Evolutionary conservation across 768 basidiomycete genomes (phyloP).

Genomic region (Tulasnella calospora): DNA sequence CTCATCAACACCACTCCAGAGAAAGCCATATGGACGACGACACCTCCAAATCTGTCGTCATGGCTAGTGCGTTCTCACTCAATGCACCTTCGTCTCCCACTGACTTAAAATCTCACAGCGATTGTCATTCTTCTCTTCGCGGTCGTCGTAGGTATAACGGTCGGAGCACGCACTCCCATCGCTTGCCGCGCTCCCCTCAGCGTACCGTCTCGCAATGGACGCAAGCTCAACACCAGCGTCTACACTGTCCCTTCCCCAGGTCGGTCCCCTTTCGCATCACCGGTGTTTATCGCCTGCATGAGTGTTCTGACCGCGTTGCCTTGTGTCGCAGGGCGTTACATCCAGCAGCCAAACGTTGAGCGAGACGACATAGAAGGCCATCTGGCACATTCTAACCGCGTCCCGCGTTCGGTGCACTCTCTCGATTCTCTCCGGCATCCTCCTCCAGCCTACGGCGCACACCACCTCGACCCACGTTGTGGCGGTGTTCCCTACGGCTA

Average conservation of each 20-base stretch:
- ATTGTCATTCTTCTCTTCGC: not conserved
- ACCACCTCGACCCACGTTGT: not conserved
- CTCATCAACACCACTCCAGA: too few relatives aligned
- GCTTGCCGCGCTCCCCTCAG: too few relatives aligned
- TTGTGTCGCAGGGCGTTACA: not conserved
- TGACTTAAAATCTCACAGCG: not conserved
- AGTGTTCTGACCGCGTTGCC: not conserved
- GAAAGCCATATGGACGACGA: too few relatives aligned
- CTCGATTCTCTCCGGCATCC: not conserved
- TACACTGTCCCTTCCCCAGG: not conserved
- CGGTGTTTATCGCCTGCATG: not conserved
- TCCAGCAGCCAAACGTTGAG: not conserved
- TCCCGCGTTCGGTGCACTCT: not conserved
- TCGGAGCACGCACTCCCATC: too few relatives aligned
- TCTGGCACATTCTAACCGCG: not conserved
- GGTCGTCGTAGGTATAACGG: not conserved
- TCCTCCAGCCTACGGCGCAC: not conserved
- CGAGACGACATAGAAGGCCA: not conserved
- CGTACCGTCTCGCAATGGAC: not conserved
- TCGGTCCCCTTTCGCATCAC: not conserved
- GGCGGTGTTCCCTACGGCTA: too few relatives aligned
- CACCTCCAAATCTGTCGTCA: too few relatives aligned
- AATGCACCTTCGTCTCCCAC: not conserved
- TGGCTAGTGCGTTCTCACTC: too few relatives aligned
- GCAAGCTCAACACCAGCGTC: not conserved